phyloP scores from a whole-genome alignment of 352 stramenopile genomes.

The Phytopythium cucurbitacearum region DNA sequence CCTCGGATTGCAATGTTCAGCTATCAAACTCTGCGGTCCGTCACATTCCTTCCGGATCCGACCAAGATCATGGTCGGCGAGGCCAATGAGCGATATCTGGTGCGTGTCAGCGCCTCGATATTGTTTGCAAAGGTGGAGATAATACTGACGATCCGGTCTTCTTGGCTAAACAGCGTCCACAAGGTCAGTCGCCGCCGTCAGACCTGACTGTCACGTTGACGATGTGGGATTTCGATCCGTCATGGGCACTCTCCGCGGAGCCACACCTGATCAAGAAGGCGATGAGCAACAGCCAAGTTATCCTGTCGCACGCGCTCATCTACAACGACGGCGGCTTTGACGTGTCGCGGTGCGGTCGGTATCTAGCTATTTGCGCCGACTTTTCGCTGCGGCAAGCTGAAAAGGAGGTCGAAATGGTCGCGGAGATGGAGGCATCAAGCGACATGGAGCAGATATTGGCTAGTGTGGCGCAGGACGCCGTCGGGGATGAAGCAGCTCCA shows the following conservation, averaged over 20 bases:
- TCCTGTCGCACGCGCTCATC: constrained; percentile 91
- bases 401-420: constrained; percentile 78
- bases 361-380: constrained; percentile 94
- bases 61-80: constrained; percentile 93
- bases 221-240: constrained; percentile 93
- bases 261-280: constrained; percentile 72
- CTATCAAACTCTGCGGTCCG: constrained; percentile 89
- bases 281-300: constrained; percentile 79
- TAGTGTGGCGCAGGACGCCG: constrained; percentile 52
- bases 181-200: constrained; percentile 69
- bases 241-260: constrained; percentile 69
- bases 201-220: constrained; percentile 92
- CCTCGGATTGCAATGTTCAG: constrained; percentile 87
- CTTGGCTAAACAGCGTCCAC: constrained; percentile 40
- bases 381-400: constrained; percentile 90
- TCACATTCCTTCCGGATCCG: constrained; percentile 91
- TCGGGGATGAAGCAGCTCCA: constrained; percentile 41
- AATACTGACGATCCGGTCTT: constrained; percentile 3
- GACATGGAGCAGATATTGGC: constrained; percentile 76
- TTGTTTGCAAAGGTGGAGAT: not conserved
- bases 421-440: constrained; percentile 62
- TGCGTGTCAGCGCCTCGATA: constrained; percentile 16
- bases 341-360: constrained; percentile 92
- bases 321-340: constrained; percentile 99
- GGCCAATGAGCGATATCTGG: constrained; percentile 88